Evolutionary conservation across 352 stramenopile genomes (phyloP).

Genomic region (Pythium aristosporum): DNA sequence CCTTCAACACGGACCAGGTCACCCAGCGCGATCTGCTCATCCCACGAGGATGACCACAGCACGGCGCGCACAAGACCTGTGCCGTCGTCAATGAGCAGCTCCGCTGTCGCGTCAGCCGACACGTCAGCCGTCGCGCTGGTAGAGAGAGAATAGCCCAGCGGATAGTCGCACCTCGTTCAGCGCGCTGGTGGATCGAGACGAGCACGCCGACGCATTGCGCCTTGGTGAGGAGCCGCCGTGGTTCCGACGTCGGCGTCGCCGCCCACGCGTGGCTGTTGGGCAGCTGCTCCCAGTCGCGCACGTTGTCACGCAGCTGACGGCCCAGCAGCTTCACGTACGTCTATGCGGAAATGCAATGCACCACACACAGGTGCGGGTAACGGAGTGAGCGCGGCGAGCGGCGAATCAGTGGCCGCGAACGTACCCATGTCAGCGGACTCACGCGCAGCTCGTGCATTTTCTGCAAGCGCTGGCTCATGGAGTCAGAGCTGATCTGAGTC

Average conservation of each 20-base stretch:
- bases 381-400: not conserved
- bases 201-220: constrained; percentile 61
- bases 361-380: not conserved
- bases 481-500: not conserved
- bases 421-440: constrained; percentile 59
- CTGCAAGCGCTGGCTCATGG: not conserved
- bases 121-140: not conserved
- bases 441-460: constrained; percentile 9
- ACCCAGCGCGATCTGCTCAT: constrained; percentile 35
- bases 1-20: constrained; percentile 75
- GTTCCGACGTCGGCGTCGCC: constrained; percentile 17
- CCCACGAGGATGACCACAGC: constrained; percentile 36
- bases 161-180: constrained; percentile 45
- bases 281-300: constrained; percentile 49
- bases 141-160: not conserved
- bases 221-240: constrained; percentile 58
- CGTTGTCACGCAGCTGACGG: constrained; percentile 38
- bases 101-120: constrained; percentile 35
- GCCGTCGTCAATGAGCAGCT: constrained; percentile 74
- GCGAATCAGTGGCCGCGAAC: not conserved
- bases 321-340: constrained; percentile 68
- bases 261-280: constrained; percentile 59
- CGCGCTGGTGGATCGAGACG: constrained; percentile 51
- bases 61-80: constrained; percentile 61
- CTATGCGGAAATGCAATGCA: constrained; percentile 25